Base-by-base conservation (phyloP, 176 grass and related monocot genomes). In the Cocos nucifera region DNA sequence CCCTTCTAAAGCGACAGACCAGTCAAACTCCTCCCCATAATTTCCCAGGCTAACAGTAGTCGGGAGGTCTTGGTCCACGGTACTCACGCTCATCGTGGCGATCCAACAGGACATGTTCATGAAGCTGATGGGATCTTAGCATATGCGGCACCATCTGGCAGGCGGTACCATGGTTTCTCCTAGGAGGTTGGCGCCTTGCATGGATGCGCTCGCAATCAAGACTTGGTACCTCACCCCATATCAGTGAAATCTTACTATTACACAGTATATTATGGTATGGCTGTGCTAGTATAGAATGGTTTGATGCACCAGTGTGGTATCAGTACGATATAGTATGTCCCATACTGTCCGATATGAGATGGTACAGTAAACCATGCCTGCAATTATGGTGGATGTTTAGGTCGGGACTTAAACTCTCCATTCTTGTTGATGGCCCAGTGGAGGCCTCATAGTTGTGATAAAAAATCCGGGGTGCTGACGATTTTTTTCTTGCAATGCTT, bases 71-170 rank as follows among this genome's bases (percentile, higher is more conserved):
- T 87, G 78, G 93, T 92, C 24, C 23, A 23, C 23, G 2, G 23
- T 23, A 23, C 23, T 23, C 23, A 2, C 23, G 2, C 23, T 3
- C 23, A 23, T 1, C 1, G 23, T 23, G 23, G 93, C 78, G 44
- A 98, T 92, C 93, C 93, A 98, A 49, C 87, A 87, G 6, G 93
- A 92, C 15, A 86, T 58, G 66, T 98, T 98, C 25, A 87, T 92
- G 48, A 98, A 87, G 79, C 84, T 98, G 44, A 89, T 70, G 8
- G 93, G 93, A 23, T 51, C 92, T 87, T 2, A 87, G 87, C 68
- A 85, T 85, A 73, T 88, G 89, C n/a, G 85, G 85, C 50, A 85
- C 89, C 78, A 88, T 95, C 65, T 74, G 59, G 2, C 23, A 23
- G 23, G 23, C 2, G 23, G 23, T 2, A 23, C 23, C 1, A 1